A percentile compares a stretch with the other conserved stretches of the same genome.
Evolutionary conservation across 2,329 filamentous ascomycete species (phyloP).

Genomic region (Ophioceras dolichostomum): DNA sequence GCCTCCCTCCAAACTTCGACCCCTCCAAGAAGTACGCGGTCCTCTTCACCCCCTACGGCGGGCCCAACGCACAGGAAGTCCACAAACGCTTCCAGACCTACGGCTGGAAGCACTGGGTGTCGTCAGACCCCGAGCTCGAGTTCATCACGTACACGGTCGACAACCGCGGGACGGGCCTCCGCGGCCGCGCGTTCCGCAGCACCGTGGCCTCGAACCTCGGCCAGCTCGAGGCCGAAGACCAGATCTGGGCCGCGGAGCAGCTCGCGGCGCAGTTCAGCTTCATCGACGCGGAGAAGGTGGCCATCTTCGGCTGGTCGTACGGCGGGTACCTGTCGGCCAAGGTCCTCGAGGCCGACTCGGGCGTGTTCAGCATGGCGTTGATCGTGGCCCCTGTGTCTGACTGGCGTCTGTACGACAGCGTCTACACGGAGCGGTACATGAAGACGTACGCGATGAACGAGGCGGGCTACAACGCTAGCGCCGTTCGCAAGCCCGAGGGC

Average conservation of each 20-base stretch:
- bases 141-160: conserved; percentile 95
- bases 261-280: conserved; percentile 68
- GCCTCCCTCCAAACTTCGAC: conserved; percentile 81
- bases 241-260: conserved; percentile 79
- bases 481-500: conserved; percentile 55
- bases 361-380: conserved; percentile 91
- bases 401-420: conserved; percentile 89
- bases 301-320: conserved; percentile 98
- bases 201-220: conserved; percentile 76
- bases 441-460: conserved; percentile 77
- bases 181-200: conserved; percentile 72
- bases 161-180: conserved; percentile 82
- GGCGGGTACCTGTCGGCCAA: conserved; percentile 94
- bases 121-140: conserved; percentile 54
- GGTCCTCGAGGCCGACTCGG: conserved; percentile 82
- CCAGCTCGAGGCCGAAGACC: conserved; percentile 73
- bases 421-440: conserved; percentile 98
- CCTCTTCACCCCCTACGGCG: conserved; percentile 88
- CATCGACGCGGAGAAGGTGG: conserved; percentile 71
- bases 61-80: conserved; percentile 89
- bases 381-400: conserved; percentile 95
- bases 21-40: conserved; percentile 79
- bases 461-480: conserved; percentile 62
- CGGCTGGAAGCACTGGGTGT: conserved; percentile 84
- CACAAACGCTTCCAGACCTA: conserved; percentile 61